Evolutionary conservation across 192 early-diverging fungal genomes (phyloP).

Genomic region (Diversispora eburnea): DNA sequence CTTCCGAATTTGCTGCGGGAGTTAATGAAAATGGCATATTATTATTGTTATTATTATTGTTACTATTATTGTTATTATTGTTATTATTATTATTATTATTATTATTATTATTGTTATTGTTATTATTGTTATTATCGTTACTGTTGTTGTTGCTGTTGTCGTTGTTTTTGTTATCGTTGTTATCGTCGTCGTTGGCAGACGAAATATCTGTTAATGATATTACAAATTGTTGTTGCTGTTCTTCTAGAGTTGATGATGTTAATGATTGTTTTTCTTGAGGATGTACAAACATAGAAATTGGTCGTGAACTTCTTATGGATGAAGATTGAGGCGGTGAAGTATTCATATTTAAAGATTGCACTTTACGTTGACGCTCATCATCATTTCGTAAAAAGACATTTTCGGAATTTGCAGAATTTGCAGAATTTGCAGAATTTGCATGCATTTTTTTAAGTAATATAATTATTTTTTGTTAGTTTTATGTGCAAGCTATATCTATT

Average conservation of each 20-base stretch:
- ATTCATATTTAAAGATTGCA: not conserved
- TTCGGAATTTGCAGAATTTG: not conserved
- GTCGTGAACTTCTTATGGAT: slow-evolving; percentile 22
- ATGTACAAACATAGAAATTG: slow-evolving; percentile 41
- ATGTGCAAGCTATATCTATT: too few species aligned
- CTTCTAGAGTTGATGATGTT: slow-evolving; percentile 5
- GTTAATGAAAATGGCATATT: not conserved
- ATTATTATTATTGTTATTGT: too few species aligned
- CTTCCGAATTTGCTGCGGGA: slow-evolving; percentile 32
- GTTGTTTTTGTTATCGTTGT: too few species aligned
- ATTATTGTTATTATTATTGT: slow-evolving; percentile 10
- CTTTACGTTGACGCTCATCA: slow-evolving; percentile 15
- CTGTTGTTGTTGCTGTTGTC: too few species aligned
- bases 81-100: not conserved
- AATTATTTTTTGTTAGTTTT: too few species aligned
- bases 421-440: not conserved
- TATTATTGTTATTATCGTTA: too few species aligned
- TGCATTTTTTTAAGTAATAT: too few species aligned
- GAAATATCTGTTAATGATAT: too few species aligned
- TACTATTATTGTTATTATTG: not conserved
- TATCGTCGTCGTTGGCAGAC: not conserved
- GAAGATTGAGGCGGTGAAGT: not conserved
- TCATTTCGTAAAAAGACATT: not conserved
- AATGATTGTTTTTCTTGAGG: slow-evolving; percentile 32
- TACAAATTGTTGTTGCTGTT: not conserved